These are phyloP conservation scores for Albizia julibrissin DNA, from an alignment of 306 rosid species.

Conservation along the genomic window DNA sequence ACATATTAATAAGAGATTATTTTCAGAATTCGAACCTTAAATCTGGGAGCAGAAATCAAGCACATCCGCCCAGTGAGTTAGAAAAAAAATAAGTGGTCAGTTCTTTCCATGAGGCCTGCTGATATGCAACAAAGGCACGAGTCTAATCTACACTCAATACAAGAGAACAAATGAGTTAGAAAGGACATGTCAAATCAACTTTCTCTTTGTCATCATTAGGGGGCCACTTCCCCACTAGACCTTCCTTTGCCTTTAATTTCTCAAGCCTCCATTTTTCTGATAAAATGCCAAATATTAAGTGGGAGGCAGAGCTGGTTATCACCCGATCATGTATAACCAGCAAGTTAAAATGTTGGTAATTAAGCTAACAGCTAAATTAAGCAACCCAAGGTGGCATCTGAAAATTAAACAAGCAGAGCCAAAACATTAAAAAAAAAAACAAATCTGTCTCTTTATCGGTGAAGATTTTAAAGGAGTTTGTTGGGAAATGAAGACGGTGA, in stretches of 20 bases:
- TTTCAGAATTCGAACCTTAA: no score
- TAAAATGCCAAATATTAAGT: background rate
- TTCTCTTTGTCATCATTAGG: slow-evolving; percentile 10
- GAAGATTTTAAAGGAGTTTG: slow-evolving; percentile 38
- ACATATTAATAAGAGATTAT: no score
- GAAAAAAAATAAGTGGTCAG: slow-evolving; percentile 43
- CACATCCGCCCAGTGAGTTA: no score
- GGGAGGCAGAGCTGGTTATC: background rate
- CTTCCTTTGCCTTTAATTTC: background rate
- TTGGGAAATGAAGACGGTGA: slow-evolving; percentile 43
- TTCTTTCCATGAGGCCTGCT: slow-evolving; percentile 2
- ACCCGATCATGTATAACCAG: background rate
- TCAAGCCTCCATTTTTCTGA: background rate
- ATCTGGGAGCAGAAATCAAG: no score
- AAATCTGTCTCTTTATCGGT: background rate
- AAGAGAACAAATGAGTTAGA: slow-evolving; percentile 33
- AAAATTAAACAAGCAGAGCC: background rate
- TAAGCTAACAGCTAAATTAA: background rate
- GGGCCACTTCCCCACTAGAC: background rate
- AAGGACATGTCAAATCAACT: slow-evolving; percentile 42
- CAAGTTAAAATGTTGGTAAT: background rate
- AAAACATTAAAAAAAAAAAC: background rate
- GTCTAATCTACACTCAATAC: slow-evolving; percentile 45
- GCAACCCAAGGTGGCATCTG: background rate
- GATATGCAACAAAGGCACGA: slow-evolving; percentile 4